These are phyloP conservation scores for Metarhizium guizhouense DNA, from an alignment of 2,329 filamentous ascomycete species.

Conservation along the genomic window DNA sequence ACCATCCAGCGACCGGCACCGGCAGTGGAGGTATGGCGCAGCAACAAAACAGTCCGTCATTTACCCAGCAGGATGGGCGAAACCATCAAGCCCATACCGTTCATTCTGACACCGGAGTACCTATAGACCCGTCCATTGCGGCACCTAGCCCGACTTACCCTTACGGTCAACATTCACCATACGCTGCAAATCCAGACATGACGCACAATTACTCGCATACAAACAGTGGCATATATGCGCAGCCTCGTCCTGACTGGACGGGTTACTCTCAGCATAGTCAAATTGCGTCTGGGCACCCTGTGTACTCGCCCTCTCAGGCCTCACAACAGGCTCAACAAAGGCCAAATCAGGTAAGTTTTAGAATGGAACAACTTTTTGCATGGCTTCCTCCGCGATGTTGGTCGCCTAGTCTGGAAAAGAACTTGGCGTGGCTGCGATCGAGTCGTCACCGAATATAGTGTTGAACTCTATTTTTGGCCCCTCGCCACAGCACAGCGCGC, in stretches of 20 bases:
- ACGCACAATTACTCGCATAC: constrained; percentile 63
- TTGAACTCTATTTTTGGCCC: neutral
- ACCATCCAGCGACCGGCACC: constrained; percentile 69
- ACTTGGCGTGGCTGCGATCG: neutral
- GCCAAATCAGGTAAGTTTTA: constrained; percentile 49
- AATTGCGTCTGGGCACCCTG: constrained; percentile 41
- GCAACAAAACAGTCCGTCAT: constrained; percentile 93
- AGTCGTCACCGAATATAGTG: neutral
- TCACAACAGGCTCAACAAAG: constrained; percentile 46
- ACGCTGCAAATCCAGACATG: constrained; percentile 80
- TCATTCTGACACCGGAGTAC: constrained; percentile 93
- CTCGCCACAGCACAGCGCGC: neutral
- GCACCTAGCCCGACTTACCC: constrained; percentile 87
- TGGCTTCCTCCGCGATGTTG: neutral
- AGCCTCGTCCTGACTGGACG: constrained; percentile 66
- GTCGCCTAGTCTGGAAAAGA: neutral
- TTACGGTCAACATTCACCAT: constrained; percentile 77
- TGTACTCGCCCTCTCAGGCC: constrained; percentile 47
- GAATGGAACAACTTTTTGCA: neutral
- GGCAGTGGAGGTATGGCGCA: constrained; percentile 88
- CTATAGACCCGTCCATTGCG: constrained; percentile 98
- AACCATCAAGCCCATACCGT: constrained; percentile 68
- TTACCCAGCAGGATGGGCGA: constrained; percentile 73
- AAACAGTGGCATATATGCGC: constrained; percentile 54
- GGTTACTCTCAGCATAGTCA: constrained; percentile 52